Base-by-base conservation (phyloP, 495 filamentous ascomycete genomes). In the Penicillium dipodomyicola region DNA sequence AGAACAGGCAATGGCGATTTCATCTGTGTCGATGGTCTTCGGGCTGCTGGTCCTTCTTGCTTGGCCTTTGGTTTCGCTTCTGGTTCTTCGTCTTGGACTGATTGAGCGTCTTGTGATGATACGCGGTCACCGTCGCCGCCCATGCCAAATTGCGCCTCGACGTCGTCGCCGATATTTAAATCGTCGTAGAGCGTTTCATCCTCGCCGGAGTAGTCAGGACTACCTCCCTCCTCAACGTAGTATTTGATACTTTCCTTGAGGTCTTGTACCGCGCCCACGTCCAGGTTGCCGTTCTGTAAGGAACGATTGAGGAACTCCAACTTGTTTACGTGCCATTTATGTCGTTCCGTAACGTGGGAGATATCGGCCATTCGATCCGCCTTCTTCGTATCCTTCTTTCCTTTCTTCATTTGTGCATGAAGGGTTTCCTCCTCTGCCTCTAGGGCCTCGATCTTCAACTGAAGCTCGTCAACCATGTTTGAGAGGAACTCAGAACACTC, bases 151-250 rank as follows among this genome's bases (percentile, higher is more conserved):
- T 82, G 78, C 46, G 83, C 87, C 61, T 94, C 93, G 56, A 86
- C 78, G 60, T 97, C 95, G 58, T 95, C 93, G 47, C 91, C 85
- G 27, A 98, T 84, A 61, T 92, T 87, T 47, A 98, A 78, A 49
- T 97, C 95, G 65, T 98, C 95, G 70, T 98, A 98, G 58, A 98
- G 87, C n/a, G 76, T 81, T 48, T 97, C 93, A 63, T 97, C 91
- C 61, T 96, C 92, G 61, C 89, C 82, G 17, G 73, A 76, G 74
- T 88, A 97, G 62, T 97, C 95, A 33, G 87, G 77, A 53, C 88
- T 90, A 72, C 88, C 86, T 64, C 92, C 91, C 67, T 91, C 91
- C 53, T 94, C 85, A 49, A 97, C 91, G 71, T 97, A 97, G 75
- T 96, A 96, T 61, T 84, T 85, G 72, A 98, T 97, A 65, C 84